Base-by-base conservation (phyloP, 176 grass and related monocot species). In the Lolium rigidum region DNA sequence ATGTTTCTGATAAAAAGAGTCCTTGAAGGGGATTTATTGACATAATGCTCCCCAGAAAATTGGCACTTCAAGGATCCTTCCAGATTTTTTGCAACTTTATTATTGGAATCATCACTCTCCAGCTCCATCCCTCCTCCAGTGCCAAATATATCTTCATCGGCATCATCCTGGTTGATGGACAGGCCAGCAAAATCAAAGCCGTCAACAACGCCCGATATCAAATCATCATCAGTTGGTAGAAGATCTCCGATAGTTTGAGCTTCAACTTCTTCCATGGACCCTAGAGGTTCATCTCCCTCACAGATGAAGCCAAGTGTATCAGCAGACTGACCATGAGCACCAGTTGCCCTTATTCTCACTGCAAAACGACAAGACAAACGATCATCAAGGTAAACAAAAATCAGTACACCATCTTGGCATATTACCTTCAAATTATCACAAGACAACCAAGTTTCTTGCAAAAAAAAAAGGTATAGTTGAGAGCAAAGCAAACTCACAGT, bases 221-320 rank as follows among this genome's bases (percentile, higher is more conserved):
- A 82, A 58, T 95, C 93, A 87, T 95, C 93, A 2, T 93, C 85
- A 57, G 88, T 89, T 50, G 93, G 93, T 79, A 95, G 90, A 31
- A 95, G 93, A 66, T 95, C 85, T 68, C 93, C 93, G 75, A 95
- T 95, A 58, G 93, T 92, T 89, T 95, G 88, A 79, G 90, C 93
- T 88, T 95, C 93, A 59, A 95, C 74, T 88, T 92, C 90, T 77
- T 88, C 79, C 93, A 92, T 92, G 68, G 90, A 89, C 43, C 79
- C 66, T 82, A 92, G 79, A 80, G 88, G 86, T 59, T 95, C 93
- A 87, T 95, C 86, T 71, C 57, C 77, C 7, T 72, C 81, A 25
- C 54, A 82, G 61, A 83, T 84, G 18, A 86, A 90, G 37, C 41
- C 74, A 81, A 52, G 59, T 78, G 80, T 46, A 81, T 84, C 77